Evolutionary conservation across 306 rosid genomes (phyloP).

Genomic region (Sesbania bispinosa): DNA sequence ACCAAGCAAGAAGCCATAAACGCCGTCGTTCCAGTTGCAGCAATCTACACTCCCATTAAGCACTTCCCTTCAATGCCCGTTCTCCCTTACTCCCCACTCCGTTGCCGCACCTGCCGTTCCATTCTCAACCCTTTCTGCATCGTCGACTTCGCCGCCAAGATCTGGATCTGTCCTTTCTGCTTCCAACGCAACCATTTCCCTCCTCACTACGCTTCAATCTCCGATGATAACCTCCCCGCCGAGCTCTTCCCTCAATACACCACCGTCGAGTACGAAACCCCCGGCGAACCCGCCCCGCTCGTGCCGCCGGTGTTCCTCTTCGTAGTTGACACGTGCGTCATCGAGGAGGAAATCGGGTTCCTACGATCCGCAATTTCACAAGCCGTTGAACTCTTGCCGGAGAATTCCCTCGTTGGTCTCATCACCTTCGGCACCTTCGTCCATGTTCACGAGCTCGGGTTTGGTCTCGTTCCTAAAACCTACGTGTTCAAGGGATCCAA

Average conservation of each 20-base stretch:
- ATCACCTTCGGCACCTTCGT: slow-evolving; percentile 78
- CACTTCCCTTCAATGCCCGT: slow-evolving; percentile 64
- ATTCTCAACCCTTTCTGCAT: slow-evolving; percentile 88
- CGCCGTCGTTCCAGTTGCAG: slow-evolving; percentile 81
- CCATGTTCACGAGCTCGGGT: slow-evolving; percentile 90
- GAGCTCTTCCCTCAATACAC: slow-evolving; percentile 94
- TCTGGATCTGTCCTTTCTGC: slow-evolving; percentile 98
- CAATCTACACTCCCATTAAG: slow-evolving; percentile 78
- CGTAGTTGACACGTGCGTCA: slow-evolving; percentile 74
- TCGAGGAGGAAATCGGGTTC: slow-evolving; percentile 79
- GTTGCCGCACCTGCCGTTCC: slow-evolving; percentile 93
- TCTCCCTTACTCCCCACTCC: slow-evolving; percentile 76
- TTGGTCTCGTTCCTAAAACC: slow-evolving; percentile 62
- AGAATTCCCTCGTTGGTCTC: slow-evolving; percentile 79
- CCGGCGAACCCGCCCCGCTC: slow-evolving; percentile 18
- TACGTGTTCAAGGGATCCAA: slow-evolving; percentile 79
- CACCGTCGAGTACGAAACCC: slow-evolving; percentile 70
- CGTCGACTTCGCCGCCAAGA: slow-evolving; percentile 92
- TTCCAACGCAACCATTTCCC: slow-evolving; percentile 94
- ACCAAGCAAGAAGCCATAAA: slow-evolving; percentile 65
- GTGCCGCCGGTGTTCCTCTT: slow-evolving; percentile 72
- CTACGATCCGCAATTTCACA: slow-evolving; percentile 70
- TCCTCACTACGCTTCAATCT: slow-evolving; percentile 72
- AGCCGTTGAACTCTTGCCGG: slow-evolving; percentile 81
- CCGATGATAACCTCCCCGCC: slow-evolving; percentile 88